A percentile compares a stretch with the other conserved stretches of the same genome.
Evolutionary conservation across 2,329 filamentous ascomycete genomes (phyloP).

Genomic region (Ceratocystis huliohia): DNA sequence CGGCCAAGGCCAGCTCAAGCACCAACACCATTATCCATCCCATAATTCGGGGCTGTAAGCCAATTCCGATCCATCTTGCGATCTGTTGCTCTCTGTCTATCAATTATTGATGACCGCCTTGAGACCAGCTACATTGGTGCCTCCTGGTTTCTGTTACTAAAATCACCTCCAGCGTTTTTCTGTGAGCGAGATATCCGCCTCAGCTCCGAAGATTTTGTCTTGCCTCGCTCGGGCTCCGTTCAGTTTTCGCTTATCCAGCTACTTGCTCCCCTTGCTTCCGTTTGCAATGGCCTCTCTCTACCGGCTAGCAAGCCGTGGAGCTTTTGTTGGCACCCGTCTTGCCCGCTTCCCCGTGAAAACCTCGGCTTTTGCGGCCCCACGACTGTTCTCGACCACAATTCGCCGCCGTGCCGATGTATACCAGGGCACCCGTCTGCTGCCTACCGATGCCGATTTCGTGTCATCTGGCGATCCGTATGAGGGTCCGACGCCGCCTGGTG

Average conservation of each 20-base stretch:
- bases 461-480: slow-evolving; percentile 40
- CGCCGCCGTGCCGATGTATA: slow-evolving; percentile 45
- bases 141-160: not conserved
- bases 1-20: slow-evolving; percentile 3
- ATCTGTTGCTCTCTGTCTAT: not conserved
- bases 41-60: slow-evolving; percentile 17
- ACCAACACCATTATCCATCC: slow-evolving; percentile 1
- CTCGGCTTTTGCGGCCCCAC: slow-evolving; percentile 28
- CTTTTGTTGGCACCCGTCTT: slow-evolving; percentile 32
- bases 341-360: slow-evolving; percentile 21
- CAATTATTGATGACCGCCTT: slow-evolving; percentile 14
- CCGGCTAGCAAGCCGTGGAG: slow-evolving; percentile 57
- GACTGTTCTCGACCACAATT: slow-evolving; percentile 54
- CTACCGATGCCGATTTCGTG: slow-evolving; percentile 52
- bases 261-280: slow-evolving; percentile 25
- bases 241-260: slow-evolving; percentile 23
- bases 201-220: not conserved
- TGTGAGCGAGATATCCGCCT: slow-evolving; percentile 3
- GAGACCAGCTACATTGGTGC: slow-evolving; percentile 8
- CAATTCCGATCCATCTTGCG: slow-evolving; percentile 5
- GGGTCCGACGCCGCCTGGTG: slow-evolving; percentile 32
- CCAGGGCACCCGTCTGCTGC: slow-evolving; percentile 50
- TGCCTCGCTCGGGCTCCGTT: slow-evolving; percentile 8
- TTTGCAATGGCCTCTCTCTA: slow-evolving; percentile 55
- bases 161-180: not conserved